Base-by-base conservation (phyloP, 768 basidiomycete genomes). In the Cubamyces sp. region DNA sequence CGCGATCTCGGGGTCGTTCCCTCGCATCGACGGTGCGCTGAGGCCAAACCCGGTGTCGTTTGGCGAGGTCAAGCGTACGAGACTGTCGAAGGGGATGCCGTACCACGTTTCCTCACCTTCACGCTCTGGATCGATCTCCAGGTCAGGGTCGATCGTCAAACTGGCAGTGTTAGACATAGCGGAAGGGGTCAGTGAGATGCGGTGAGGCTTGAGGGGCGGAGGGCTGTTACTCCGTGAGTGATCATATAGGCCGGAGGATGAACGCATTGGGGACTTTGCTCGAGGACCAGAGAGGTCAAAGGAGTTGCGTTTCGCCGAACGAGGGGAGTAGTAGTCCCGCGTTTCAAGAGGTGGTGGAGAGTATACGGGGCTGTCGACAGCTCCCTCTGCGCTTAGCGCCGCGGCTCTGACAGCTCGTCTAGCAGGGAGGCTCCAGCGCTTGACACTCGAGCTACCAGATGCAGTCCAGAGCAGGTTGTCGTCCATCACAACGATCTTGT, bases 401-500 rank as follows among this genome's bases (percentile, higher is more conserved):
- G 66, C 54, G 0, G 68, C 71, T 49, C 84, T 71, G 28, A 73
- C 65, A 15, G 78, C 65, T 43, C 81, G 75, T 49, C 82, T 75
- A 54, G 78, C 72, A 7, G 91, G 89, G 0, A 92, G 84, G 43
- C 78, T 80, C 96, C 95, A 98, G 23, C 94, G 82, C 69, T 82
- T 87, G 68, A 98, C 82, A 54, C 82, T 89, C 7, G 94, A 94
- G 46, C 81, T 86, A 7, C 92, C 90, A 1, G 89, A 88, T 0
- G 95, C 94, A 0, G 95, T 93, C 96, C 96, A 98, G 3, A 98
- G 81, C 39, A 89, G 80, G 54, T 84, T 82, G 69, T 97, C 92
- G 67, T 95, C 92, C 78, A 92, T 84, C 1, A 84, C 87, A 21
- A 88, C 84, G 48, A 98, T 87, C 70, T 87, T 87, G 75, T 91